A percentile compares a stretch with the other conserved stretches of the same genome.
Evolutionary conservation across 106 monocot genomes (phyloP).

Genomic region (Cymbidium sinense): DNA sequence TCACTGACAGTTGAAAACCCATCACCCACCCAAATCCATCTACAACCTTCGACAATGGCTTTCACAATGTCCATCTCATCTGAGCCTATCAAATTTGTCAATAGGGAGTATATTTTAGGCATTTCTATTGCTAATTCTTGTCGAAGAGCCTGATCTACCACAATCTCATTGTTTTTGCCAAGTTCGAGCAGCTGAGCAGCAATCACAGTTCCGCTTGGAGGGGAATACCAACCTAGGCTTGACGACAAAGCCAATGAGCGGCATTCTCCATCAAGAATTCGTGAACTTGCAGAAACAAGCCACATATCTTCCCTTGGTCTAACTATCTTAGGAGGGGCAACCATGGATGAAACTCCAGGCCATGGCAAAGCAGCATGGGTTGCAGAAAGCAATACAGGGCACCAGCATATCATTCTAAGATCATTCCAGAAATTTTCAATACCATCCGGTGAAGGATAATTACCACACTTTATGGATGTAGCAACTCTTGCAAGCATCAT

Average conservation of each 20-base stretch:
- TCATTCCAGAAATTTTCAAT: conserved; percentile 90
- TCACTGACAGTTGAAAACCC: conserved; percentile 93
- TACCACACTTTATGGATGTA: conserved; percentile 26
- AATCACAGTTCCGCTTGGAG: conserved; percentile 75
- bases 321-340: conserved; percentile 91
- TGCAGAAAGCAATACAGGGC: conserved; percentile 71
- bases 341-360: conserved; percentile 79
- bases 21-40: conserved; percentile 99
- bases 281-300: conserved; percentile 97
- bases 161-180: conserved; percentile 94
- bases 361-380: conserved; percentile 82
- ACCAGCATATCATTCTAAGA: conserved; percentile 92
- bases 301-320: conserved; percentile 70
- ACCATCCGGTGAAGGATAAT: conserved; percentile 28
- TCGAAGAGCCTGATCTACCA: conserved; percentile 70
- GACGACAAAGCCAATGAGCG: conserved; percentile 67
- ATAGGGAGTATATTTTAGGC: conserved; percentile 80
- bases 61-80: conserved; percentile 99
- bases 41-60: conserved; percentile 81
- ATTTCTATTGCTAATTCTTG: conserved; percentile 85
- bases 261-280: conserved; percentile 93
- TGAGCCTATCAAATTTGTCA: conserved; percentile 71
- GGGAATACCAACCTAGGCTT: conserved; percentile 77
- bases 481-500: conserved; percentile 41
- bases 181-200: conserved; percentile 97